These are phyloP conservation scores for Tuctoria greenei DNA, from an alignment of 176 grass and related monocot species.

Conservation along the genomic window DNA sequence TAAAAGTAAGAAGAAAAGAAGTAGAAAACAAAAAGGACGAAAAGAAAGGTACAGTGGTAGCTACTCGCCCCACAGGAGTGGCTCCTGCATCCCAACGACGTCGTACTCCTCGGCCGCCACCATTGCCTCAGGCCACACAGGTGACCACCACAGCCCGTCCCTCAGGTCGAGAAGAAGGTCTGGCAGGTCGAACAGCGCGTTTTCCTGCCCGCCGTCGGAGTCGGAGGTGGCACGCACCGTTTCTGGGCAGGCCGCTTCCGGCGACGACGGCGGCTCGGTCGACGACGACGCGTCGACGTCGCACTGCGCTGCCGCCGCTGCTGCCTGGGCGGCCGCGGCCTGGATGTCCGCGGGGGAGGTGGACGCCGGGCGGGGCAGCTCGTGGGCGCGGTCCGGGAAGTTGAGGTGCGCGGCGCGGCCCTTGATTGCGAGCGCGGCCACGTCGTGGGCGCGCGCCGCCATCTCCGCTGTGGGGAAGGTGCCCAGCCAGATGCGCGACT, in stretches of 20 bases:
- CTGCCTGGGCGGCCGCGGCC: slow-evolving; percentile 49
- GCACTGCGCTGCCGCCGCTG: slow-evolving; percentile 4
- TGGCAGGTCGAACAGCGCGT: slow-evolving; percentile 53
- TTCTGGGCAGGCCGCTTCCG: not conserved
- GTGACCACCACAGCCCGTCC: slow-evolving; percentile 51
- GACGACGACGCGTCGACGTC: slow-evolving; percentile 1
- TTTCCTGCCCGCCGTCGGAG: not conserved
- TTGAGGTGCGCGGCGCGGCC: slow-evolving; percentile 77
- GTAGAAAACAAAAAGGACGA: not conserved
- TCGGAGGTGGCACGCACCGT: not conserved
- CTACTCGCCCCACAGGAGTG: slow-evolving; percentile 56
- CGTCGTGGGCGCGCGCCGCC: slow-evolving; percentile 90
- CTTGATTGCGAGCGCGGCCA: slow-evolving; percentile 88
- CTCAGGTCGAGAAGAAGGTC: slow-evolving; percentile 60
- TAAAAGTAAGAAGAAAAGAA: not conserved
- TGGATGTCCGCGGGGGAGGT: slow-evolving; percentile 51
- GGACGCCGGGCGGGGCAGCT: slow-evolving; percentile 54
- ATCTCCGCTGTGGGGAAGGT: slow-evolving; percentile 85
- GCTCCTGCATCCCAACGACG: slow-evolving; percentile 37
- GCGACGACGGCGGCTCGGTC: not conserved
- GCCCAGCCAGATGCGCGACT: slow-evolving; percentile 95
- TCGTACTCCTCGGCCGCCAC: slow-evolving; percentile 49
- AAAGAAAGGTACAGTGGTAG: not conserved
- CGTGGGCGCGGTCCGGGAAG: slow-evolving; percentile 61
- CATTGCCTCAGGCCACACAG: slow-evolving; percentile 31